Conservation (phyloP, 2,329 filamentous ascomycete species). For the Calonectria hongkongensis region DNA sequence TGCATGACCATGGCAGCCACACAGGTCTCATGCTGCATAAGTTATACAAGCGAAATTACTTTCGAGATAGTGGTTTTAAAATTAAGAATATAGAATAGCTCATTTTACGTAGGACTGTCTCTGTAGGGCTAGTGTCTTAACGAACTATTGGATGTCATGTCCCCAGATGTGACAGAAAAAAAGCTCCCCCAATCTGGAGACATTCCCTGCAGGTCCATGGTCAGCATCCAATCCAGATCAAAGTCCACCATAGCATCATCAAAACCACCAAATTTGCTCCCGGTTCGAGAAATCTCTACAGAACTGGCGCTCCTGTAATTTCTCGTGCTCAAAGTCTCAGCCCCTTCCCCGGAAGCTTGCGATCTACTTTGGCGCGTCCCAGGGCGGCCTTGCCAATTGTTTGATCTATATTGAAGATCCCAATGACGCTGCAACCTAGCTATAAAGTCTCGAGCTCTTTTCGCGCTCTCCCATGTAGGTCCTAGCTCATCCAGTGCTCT, state of each 20-base stretch:
- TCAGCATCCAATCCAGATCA: background rate
- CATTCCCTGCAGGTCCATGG: background rate
- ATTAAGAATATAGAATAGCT: background rate
- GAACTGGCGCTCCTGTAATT: background rate
- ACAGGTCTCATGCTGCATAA: no score
- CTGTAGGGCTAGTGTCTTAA: background rate
- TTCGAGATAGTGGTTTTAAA: no score
- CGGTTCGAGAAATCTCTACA: background rate
- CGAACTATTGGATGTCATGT: background rate
- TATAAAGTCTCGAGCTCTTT: background rate
- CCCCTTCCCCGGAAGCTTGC: background rate
- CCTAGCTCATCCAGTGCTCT: background rate
- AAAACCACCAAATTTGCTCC: background rate
- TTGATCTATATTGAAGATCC: background rate
- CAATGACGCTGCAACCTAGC: background rate
- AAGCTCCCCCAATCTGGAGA: background rate
- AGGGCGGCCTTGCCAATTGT: background rate
- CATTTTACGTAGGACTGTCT: background rate
- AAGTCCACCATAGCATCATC: background rate
- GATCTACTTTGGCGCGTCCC: background rate
- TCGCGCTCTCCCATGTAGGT: background rate
- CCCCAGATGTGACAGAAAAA: background rate
- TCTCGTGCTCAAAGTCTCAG: background rate
- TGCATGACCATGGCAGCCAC: no score
- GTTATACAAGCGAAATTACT: no score